Evolutionary conservation across 2,329 filamentous ascomycete species (phyloP), one percentile per base, ranked within the genome.

Genomic region (Ascocoryne sarcoides): DNA sequence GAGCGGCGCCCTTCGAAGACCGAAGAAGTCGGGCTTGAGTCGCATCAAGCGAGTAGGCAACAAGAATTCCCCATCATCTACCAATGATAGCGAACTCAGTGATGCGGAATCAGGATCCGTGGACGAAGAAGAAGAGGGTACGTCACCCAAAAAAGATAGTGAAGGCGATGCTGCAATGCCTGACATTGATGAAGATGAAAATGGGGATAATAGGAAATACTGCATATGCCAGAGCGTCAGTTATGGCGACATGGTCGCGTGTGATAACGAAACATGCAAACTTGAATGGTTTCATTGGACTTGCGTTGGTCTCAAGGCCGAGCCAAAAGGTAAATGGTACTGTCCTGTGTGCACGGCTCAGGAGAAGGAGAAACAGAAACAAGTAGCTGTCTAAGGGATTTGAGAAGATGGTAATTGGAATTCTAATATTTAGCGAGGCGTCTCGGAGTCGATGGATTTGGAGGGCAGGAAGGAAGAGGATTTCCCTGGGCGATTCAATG

Each of bases 241-340:
- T 61, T 88, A 84, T 57, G 85, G 85, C 46, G 82, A 90, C 57
- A 92, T 92, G 85, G 84, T 92, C 48, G 85, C 84, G 20, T 92
- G 85, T 65, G 85, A 92, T 66, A 90, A 90, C 60, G 78, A 83
- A 43, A 73, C 80, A 50, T 92, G 85, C 62, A 78, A 79, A 34
- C 84, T 76, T 56, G 84, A 92, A 64, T 92, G 85, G 85, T 92
- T 92, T 61, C 85, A 92, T 64, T 92, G 84, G 82, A 78, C 69
- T 32, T 83, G 79, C 53, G 79, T 83, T 36, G 76, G 77, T 15
- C 67, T 83, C 21, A 81, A 79, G 61, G 79, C 73, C 52, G 78
- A 82, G 58, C 79, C 79, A 5, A 75, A 74, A 41, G 79, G 79
- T 21, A 78, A 70, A 17, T 83, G 79, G 79, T 82, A 74, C 57